Evolutionary conservation across 148 eudicot genomes (phyloP).

Genomic region (Rhododendron molle): DNA sequence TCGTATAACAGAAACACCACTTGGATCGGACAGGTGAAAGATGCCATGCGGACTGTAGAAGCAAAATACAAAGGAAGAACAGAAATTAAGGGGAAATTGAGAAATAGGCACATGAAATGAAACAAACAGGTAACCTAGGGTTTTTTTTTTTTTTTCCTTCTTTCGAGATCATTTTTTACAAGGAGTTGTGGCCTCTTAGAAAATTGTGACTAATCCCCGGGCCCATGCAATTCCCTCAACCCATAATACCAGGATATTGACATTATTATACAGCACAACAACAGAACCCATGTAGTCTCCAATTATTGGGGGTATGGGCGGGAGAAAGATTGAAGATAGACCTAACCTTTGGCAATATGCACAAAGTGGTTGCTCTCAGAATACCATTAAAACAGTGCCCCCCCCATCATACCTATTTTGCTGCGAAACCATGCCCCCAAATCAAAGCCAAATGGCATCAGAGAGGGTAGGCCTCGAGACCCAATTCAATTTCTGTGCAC

Average conservation of each 20-base stretch:
- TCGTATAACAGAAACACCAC: constrained; percentile 79
- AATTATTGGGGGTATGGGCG: too few relatives aligned
- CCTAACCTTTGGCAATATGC: too few relatives aligned
- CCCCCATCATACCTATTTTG: too few relatives aligned
- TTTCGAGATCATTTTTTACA: background rate
- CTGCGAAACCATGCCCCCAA: too few relatives aligned
- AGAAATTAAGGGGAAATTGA: background rate
- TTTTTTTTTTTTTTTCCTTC: background rate
- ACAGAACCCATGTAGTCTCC: too few relatives aligned
- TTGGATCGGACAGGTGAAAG: constrained; percentile 93
- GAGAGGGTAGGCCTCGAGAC: too few relatives aligned
- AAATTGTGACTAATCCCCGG: background rate
- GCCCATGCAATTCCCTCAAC: constrained; percentile 3
- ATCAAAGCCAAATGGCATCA: too few relatives aligned
- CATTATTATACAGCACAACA: background rate
- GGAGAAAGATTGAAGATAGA: too few relatives aligned
- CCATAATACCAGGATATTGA: background rate
- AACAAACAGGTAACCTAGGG: background rate
- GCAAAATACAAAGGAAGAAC: constrained; percentile 1
- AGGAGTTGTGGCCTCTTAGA: background rate
- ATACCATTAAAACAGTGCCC: too few relatives aligned
- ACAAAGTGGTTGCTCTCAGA: too few relatives aligned
- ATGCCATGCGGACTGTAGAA: constrained; percentile 86
- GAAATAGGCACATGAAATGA: background rate
- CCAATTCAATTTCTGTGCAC: too few relatives aligned